These are phyloP conservation scores for Diaporthe sp. DNA, from an alignment of 2,329 filamentous ascomycete genomes.

Conservation along the genomic window DNA sequence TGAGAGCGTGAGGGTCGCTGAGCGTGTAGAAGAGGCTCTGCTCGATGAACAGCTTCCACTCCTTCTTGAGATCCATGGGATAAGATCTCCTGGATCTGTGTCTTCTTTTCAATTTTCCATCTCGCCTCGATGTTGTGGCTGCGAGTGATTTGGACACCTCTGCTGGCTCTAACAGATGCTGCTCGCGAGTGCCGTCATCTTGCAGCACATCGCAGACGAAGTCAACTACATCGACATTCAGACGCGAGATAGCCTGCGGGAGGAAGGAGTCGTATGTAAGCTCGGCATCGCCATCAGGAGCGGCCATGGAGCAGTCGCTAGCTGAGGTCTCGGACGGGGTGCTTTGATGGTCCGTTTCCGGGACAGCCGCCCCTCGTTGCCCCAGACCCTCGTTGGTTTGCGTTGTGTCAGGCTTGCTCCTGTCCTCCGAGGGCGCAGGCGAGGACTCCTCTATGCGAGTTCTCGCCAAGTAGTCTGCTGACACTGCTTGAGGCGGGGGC, in stretches of 20 bases:
- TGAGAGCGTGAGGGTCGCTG: constrained; percentile 67
- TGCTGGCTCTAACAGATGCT: constrained; percentile 60
- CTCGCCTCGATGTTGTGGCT: constrained; percentile 47
- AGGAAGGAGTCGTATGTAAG: constrained; percentile 54
- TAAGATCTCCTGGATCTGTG: constrained; percentile 46
- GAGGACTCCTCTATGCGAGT: constrained; percentile 27
- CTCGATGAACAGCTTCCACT: constrained; percentile 74
- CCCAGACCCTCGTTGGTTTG: background rate
- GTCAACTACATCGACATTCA: constrained; percentile 70
- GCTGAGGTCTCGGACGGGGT: constrained; percentile 42
- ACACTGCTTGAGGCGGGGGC: constrained; percentile 53
- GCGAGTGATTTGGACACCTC: constrained; percentile 50
- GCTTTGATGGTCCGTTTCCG: constrained; percentile 40
- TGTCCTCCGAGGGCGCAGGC: constrained; percentile 37
- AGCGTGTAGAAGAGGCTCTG: constrained; percentile 76
- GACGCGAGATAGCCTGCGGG: constrained; percentile 69
- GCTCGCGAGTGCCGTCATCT: constrained; percentile 68
- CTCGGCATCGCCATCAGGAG: constrained; percentile 44
- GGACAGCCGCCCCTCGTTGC: constrained; percentile 2
- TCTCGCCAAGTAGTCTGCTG: constrained; percentile 51
- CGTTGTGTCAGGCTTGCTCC: constrained; percentile 40
- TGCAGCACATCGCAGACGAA: constrained; percentile 73
- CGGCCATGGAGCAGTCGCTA: constrained; percentile 36
- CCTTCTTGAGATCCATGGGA: constrained; percentile 53
- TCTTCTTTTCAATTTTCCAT: constrained; percentile 52